Percentiles rank a stretch among this genome's conserved stretches.
These are phyloP conservation scores for Nyssa sinensis DNA, from an alignment of 148 eudicot genomes.

Conservation along the genomic window DNA sequence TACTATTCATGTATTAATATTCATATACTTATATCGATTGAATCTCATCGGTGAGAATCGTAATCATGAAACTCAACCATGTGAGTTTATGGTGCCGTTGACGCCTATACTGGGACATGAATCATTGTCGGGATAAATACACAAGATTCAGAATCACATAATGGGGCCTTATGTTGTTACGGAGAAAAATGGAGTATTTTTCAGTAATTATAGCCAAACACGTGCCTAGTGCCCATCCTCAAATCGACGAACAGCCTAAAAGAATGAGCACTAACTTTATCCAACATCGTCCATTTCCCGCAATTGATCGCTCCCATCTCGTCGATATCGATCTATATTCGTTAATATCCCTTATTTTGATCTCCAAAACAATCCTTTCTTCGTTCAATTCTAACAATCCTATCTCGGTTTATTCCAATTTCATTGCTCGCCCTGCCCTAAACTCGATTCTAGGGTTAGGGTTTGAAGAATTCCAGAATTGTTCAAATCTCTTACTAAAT, in stretches of 20 bases:
- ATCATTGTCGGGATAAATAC: no score
- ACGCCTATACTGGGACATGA: no score
- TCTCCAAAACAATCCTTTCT: neutral
- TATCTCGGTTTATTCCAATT: conserved; percentile 5
- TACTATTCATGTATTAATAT: no score
- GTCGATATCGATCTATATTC: neutral
- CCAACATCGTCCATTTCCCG: neutral
- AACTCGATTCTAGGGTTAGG: conserved; percentile 10
- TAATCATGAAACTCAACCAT: no score
- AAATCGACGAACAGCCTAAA: neutral
- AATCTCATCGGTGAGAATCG: no score
- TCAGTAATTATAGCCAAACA: neutral
- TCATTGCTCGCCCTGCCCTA: neutral
- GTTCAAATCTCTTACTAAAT: neutral
- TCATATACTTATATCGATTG: no score
- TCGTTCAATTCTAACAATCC: neutral
- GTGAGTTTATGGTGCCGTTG: no score
- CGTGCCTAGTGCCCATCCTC: neutral
- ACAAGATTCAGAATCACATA: no score
- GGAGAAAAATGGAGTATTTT: neutral
- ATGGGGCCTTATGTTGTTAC: no score
- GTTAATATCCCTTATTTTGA: neutral
- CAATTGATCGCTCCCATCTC: neutral
- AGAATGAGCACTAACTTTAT: neutral
- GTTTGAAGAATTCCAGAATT: neutral